Percentiles rank a stretch among this genome's conserved stretches.
phyloP scores from a whole-genome alignment of 2,329 filamentous ascomycete species.

The Talaromyces sp. region DNA sequence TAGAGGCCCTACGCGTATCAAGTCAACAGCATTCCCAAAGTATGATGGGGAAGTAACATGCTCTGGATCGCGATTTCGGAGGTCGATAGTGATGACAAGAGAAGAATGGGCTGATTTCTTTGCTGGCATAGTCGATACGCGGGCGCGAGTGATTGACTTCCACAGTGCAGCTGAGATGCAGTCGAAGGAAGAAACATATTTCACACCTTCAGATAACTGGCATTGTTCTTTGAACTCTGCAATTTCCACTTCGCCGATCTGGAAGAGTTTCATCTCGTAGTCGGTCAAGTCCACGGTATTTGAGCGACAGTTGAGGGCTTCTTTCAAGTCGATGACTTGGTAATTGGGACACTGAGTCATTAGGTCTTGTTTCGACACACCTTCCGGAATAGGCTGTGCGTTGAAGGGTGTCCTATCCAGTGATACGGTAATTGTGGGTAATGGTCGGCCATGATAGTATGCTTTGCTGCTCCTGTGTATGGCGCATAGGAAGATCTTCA shows the following conservation, averaged over 20 bases:
- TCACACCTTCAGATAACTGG: constrained; percentile 20
- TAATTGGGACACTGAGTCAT: neutral
- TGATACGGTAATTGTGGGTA: neutral
- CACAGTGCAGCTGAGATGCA: constrained; percentile 27
- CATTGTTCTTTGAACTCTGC: constrained; percentile 17
- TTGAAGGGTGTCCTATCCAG: neutral
- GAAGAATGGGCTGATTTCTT: neutral
- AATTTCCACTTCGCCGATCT: neutral
- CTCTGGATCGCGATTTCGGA: neutral
- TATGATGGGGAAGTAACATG: neutral
- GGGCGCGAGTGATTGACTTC: constrained; percentile 24
- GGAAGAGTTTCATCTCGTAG: neutral
- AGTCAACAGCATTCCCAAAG: neutral
- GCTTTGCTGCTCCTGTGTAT: neutral
- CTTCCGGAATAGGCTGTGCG: neutral
- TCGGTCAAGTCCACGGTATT: neutral
- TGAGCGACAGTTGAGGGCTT: neutral
- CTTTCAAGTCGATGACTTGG: neutral
- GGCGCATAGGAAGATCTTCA: constrained; percentile 15
- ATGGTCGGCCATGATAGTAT: neutral
- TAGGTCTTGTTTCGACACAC: neutral
- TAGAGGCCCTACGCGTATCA: neutral
- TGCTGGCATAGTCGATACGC: constrained; percentile 21
- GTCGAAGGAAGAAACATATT: constrained; percentile 27
- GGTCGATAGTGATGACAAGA: neutral